These are phyloP conservation scores for Eucalyptus fibrosa DNA, from an alignment of 345 rosid genomes.

Conservation along the genomic window DNA sequence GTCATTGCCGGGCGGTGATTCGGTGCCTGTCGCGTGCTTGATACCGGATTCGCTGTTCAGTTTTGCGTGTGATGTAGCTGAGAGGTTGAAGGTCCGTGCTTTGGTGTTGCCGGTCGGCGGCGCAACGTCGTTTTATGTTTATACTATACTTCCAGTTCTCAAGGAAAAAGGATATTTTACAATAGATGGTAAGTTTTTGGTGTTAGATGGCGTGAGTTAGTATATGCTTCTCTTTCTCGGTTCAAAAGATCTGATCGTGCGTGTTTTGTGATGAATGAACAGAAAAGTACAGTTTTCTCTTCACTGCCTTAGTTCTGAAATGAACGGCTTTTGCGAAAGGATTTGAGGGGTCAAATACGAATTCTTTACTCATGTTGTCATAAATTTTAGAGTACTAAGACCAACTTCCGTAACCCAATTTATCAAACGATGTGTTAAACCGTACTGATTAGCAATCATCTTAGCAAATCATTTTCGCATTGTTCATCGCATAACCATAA, in stretches of 20 bases:
- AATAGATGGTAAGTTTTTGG: neutral
- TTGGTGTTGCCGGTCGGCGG: constrained; percentile 18
- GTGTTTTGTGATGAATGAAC: neutral
- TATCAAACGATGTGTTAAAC: neutral
- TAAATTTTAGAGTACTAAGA: neutral
- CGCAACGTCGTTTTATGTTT: constrained; percentile 13
- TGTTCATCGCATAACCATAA: neutral
- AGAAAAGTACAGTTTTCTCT: neutral
- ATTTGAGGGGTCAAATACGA: neutral
- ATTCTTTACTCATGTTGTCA: neutral
- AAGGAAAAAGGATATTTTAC: constrained; percentile 21
- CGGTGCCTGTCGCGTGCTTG: neutral
- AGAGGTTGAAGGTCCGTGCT: constrained; percentile 7
- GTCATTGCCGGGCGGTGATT: neutral
- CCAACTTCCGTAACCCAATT: neutral
- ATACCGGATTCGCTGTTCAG: constrained; percentile 8
- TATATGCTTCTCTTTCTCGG: neutral
- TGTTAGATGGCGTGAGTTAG: neutral
- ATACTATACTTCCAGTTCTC: constrained; percentile 11
- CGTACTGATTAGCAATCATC: too few relatives aligned
- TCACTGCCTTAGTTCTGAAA: neutral
- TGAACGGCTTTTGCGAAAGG: neutral
- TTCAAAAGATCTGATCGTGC: neutral
- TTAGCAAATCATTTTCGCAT: neutral
- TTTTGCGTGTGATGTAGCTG: constrained; percentile 11